Evolutionary conservation across 805 yeast genomes (phyloP).

Genomic region (Saccharomycopsis sp.): DNA sequence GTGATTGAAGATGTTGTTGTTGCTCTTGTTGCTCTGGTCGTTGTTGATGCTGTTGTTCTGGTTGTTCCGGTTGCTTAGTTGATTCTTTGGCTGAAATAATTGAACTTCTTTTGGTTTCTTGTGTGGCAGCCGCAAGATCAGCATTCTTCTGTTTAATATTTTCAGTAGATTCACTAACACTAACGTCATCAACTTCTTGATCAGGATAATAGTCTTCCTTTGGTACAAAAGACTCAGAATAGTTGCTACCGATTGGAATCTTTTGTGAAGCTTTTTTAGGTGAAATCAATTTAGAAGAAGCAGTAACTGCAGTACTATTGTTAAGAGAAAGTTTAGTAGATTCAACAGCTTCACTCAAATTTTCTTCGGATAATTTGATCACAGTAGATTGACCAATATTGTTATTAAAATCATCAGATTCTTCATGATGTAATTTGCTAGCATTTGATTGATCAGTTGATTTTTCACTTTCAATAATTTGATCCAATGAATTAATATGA

Average conservation of each 20-base stretch:
- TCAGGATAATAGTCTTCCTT: conserved; percentile 7
- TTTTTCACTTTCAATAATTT: conserved; percentile 16
- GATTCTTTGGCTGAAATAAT: conserved; percentile 1
- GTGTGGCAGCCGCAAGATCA: too few species aligned
- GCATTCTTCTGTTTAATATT: not conserved
- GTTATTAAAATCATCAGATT: not conserved
- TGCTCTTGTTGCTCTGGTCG: not conserved
- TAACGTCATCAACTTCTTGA: not conserved
- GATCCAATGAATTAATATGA: conserved; percentile 19
- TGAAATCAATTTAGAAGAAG: not conserved
- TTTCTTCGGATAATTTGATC: not conserved
- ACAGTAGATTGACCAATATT: not conserved
- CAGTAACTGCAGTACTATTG: too few species aligned
- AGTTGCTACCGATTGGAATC: not conserved
- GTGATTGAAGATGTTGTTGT: not conserved
- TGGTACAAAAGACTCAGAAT: not conserved
- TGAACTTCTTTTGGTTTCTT: conserved; percentile 5
- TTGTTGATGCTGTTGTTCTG: conserved; percentile 1
- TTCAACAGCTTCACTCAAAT: conserved; percentile 9
- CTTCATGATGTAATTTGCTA: not conserved
- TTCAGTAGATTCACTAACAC: conserved; percentile 5
- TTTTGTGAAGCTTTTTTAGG: not conserved
- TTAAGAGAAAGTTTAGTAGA: conserved; percentile 3
- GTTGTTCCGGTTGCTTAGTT: not conserved
- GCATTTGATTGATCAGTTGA: conserved; percentile 6